Conservation (phyloP, 148 eudicot species). For the Fagopyrum homotropicum region DNA sequence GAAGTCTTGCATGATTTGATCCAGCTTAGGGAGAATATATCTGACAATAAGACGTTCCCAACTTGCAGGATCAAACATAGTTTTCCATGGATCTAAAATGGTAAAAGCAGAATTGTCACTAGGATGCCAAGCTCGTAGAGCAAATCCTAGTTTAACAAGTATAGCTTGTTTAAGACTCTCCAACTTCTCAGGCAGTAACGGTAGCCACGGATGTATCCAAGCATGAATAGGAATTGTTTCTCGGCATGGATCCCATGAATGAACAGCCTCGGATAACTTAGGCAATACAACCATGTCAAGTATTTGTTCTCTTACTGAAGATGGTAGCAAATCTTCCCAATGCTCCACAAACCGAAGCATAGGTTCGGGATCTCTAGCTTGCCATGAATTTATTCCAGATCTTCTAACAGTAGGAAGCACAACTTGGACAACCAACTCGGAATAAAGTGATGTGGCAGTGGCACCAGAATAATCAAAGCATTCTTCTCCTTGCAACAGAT, state of each 20-base stretch:
- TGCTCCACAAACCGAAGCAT: conserved; percentile 68
- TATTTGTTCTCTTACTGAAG: conserved; percentile 47
- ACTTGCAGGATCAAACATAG: conserved; percentile 66
- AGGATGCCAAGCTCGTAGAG: conserved; percentile 81
- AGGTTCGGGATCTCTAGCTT: conserved; percentile 85
- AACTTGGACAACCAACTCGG: conserved; percentile 69
- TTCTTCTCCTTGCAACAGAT: conserved; percentile 57
- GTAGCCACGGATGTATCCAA: conserved; percentile 96
- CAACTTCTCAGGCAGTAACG: conserved; percentile 72
- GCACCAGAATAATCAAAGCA: conserved; percentile 34
- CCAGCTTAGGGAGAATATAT: conserved; percentile 58
- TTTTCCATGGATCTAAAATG: conserved; percentile 74
- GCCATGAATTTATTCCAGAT: conserved; percentile 82
- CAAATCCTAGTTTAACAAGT: conserved; percentile 51
- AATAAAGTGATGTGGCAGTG: conserved; percentile 34
- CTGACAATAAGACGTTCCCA: conserved; percentile 80
- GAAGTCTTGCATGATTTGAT: conserved; percentile 52
- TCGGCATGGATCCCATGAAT: conserved; percentile 70
- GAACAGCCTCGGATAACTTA: conserved; percentile 69
- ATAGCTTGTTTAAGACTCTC: conserved; percentile 52
- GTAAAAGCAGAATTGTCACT: conserved; percentile 61
- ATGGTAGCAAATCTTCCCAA: conserved; percentile 79
- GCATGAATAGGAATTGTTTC: conserved; percentile 89
- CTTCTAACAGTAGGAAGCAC: conserved; percentile 89
- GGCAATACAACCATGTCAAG: conserved; percentile 71